Percentiles rank a stretch among this genome's conserved stretches.
phyloP scores from a whole-genome alignment of 2,329 filamentous ascomycete species.

The Paraphoma chrysanthemicola region DNA sequence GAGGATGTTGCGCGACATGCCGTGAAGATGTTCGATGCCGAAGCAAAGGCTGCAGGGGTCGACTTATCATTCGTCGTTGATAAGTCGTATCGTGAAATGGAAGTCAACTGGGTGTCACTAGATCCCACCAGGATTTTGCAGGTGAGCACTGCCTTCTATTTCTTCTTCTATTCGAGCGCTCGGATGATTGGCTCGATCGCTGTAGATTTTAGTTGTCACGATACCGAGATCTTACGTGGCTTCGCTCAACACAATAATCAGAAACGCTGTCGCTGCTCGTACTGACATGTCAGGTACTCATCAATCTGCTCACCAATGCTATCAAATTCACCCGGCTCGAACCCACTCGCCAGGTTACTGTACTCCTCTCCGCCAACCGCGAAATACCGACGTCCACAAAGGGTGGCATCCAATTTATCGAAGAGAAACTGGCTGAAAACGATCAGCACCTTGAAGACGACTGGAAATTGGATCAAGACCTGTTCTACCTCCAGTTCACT shows the following conservation, averaged over 20 bases:
- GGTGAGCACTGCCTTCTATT: conserved; percentile 19
- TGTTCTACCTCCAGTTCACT: conserved; percentile 42
- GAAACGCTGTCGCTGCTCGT: not conserved
- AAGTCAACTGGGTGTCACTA: conserved; percentile 48
- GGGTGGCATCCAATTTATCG: conserved; percentile 38
- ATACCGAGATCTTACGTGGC: too few species aligned
- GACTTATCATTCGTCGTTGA: conserved; percentile 39
- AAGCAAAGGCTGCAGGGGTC: conserved; percentile 41
- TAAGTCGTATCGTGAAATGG: conserved; percentile 45
- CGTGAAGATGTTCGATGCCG: conserved; percentile 48
- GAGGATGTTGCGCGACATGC: conserved; percentile 41
- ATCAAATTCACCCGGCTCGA: conserved; percentile 54
- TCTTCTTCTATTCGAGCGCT: not conserved
- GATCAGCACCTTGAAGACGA: conserved; percentile 34
- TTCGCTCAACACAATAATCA: too few species aligned
- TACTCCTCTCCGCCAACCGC: conserved; percentile 44
- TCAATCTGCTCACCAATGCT: conserved; percentile 51
- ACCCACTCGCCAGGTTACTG: conserved; percentile 40
- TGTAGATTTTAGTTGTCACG: too few species aligned
- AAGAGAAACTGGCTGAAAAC: conserved; percentile 24
- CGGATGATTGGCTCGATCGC: too few species aligned
- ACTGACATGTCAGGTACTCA: conserved; percentile 27
- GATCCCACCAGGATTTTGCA: conserved; percentile 52
- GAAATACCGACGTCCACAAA: conserved; percentile 40
- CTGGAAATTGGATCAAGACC: conserved; percentile 39